These are phyloP conservation scores for Didymella keratinophila DNA, from an alignment of 2,329 filamentous ascomycete genomes.

Conservation along the genomic window DNA sequence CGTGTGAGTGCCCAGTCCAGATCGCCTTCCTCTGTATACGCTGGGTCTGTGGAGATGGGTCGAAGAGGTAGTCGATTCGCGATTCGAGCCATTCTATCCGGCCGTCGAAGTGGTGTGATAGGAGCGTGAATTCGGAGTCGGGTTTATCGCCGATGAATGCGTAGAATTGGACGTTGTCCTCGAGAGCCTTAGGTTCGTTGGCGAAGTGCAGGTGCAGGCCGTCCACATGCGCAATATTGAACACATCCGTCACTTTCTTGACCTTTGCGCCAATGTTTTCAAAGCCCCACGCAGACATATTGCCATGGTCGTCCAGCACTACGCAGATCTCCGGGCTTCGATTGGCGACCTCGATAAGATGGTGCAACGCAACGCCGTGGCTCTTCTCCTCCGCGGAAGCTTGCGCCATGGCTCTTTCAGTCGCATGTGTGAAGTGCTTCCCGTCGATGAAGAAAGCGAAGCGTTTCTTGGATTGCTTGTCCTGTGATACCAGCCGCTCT, in stretches of 20 bases:
- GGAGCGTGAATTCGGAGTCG: constrained; percentile 71
- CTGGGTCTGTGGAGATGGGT: constrained; percentile 66
- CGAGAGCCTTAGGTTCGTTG: constrained; percentile 37
- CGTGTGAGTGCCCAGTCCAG: constrained; percentile 84
- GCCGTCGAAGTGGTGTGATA: constrained; percentile 87
- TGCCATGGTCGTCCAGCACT: constrained; percentile 80
- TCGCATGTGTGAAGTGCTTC: constrained; percentile 77
- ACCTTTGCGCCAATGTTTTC: constrained; percentile 81
- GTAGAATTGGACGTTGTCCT: constrained; percentile 73
- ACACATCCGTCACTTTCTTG: constrained; percentile 73
- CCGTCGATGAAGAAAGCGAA: constrained; percentile 86
- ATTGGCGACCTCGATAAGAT: constrained; percentile 85
- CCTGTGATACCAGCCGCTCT: constrained; percentile 56
- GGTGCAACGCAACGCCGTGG: constrained; percentile 76
- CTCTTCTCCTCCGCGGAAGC: constrained; percentile 66
- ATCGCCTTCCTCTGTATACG: constrained; percentile 70
- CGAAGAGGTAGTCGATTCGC: constrained; percentile 80
- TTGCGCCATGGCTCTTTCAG: constrained; percentile 76
- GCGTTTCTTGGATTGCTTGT: constrained; percentile 56
- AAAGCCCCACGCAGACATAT: constrained; percentile 91
- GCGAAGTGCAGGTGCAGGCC: constrained; percentile 57
- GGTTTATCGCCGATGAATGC: constrained; percentile 72
- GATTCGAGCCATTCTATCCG: constrained; percentile 82
- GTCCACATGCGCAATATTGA: constrained; percentile 83
- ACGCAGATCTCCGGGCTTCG: constrained; percentile 87